Evolutionary conservation across 148 eudicot genomes (phyloP), one percentile per base, ranked within the genome.

Genomic region (Gaultheria prostrata): DNA sequence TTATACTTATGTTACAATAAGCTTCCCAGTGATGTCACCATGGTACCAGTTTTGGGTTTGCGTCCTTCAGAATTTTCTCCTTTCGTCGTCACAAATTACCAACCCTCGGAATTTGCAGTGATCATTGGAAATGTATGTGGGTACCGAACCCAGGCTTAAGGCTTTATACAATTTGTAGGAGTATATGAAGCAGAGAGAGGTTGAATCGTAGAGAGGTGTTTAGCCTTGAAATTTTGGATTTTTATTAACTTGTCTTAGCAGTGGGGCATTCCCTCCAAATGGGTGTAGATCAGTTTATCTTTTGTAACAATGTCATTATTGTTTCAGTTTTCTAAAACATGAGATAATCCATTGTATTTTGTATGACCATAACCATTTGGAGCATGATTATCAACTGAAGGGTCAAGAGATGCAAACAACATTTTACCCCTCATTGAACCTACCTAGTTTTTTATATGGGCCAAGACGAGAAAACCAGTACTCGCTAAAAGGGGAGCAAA

Each of bases 401-500:
- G 83, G 79, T 90, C 93, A 85, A 90, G 91, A 82, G 94, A 83
- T 74, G 90, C 72, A 78, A 89, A 87, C 79, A 88, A 81, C 71
- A 86, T 80, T 84, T 93, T 92, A 85, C 83, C 89, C 85, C 90
- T 89, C 21, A 79, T 57, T 21, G 89, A 82, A 87, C 85, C 86
- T 59, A 87, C 85, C 86, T 59, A 83, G 86, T 79, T 89, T 93
- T 72, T 91, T 93, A 65, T 92, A 97, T 75, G 84, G 86, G 45
- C 86, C 91, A 80, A 88, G 54, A 87, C 86, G 86, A 81, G 99
- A 90, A 84, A 92, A 32, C 95, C 94, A 59, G 92, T 78, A 71
- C n/a, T n/a, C n/a, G 91, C 91, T 80, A 97, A 92, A 76, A 97
- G 87, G 10, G 98, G 98, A 76, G 91, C 91, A 88, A 94, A 97